Evolutionary conservation across 345 rosid species (phyloP).

Genomic region (Salix purpurea): DNA sequence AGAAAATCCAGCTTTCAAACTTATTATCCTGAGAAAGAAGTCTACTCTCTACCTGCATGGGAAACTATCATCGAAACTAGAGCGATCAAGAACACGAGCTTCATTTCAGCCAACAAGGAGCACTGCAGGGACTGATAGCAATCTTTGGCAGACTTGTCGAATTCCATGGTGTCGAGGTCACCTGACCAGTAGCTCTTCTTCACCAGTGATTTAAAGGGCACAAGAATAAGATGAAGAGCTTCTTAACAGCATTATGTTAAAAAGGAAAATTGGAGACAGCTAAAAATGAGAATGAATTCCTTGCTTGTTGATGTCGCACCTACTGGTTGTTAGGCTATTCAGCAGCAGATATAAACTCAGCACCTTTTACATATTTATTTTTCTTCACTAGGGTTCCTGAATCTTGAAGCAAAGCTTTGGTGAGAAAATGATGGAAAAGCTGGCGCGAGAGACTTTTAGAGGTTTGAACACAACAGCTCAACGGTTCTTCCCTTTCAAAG

Average conservation of each 20-base stretch:
- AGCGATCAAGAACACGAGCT: conserved; percentile 22
- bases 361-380: conserved; percentile 6
- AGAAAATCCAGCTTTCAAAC: not conserved
- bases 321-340: conserved; percentile 35
- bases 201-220: conserved; percentile 11
- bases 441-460: conserved; percentile 15
- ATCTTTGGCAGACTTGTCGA: not conserved
- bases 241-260: conserved; percentile 4
- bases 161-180: conserved; percentile 25
- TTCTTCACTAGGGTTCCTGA: conserved; percentile 18
- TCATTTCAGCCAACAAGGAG: conserved; percentile 14
- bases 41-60: conserved; percentile 31
- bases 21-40: not conserved
- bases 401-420: conserved; percentile 41
- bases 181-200: conserved; percentile 1
- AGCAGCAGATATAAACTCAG: not conserved
- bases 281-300: conserved; percentile 8
- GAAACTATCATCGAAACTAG: conserved; percentile 27
- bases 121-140: not conserved
- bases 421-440: conserved; percentile 23
- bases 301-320: conserved; percentile 37
- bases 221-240: not conserved
- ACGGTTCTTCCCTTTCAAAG: conserved; percentile 8
- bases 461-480: conserved; percentile 30
- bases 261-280: conserved; percentile 3